Evolutionary conservation across 2,329 filamentous ascomycete genomes (phyloP).

Genomic region (Diplodia intermedia): DNA sequence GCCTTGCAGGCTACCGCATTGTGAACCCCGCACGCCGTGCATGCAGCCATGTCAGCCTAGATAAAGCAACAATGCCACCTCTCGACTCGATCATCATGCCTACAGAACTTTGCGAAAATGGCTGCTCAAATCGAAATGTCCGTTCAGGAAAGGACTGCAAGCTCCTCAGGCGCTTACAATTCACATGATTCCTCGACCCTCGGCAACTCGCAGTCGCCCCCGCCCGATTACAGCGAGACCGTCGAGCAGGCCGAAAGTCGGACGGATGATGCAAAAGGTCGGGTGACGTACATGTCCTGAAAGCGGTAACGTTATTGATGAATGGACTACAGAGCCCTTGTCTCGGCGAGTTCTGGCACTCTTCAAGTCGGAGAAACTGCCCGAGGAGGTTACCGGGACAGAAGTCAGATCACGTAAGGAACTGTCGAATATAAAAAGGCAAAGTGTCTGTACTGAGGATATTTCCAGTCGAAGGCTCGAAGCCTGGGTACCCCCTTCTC

Average conservation of each 20-base stretch:
- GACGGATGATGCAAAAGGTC: background rate
- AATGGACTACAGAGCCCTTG: background rate
- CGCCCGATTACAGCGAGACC: background rate
- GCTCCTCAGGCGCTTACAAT: background rate
- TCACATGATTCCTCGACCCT: background rate
- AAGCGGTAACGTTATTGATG: background rate
- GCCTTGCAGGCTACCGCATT: background rate
- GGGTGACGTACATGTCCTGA: background rate
- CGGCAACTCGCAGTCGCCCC: background rate
- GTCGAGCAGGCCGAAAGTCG: background rate
- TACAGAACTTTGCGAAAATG: background rate
- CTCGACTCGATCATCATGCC: background rate
- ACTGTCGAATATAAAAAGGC: too few relatives aligned
- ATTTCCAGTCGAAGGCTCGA: constrained; percentile 37
- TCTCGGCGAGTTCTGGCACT: background rate
- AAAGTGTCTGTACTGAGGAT: background rate
- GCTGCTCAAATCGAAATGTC: background rate
- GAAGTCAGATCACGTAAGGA: constrained; percentile 21
- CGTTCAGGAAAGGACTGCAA: background rate
- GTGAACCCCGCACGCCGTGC: background rate
- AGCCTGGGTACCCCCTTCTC: constrained; percentile 41
- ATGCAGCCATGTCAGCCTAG: background rate
- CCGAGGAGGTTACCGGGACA: background rate
- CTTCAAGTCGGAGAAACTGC: background rate
- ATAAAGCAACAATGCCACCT: background rate